Evolutionary conservation across 306 rosid genomes (phyloP), one percentile per base, ranked within the genome.

Genomic region (Trichosanthes cucumerina): DNA sequence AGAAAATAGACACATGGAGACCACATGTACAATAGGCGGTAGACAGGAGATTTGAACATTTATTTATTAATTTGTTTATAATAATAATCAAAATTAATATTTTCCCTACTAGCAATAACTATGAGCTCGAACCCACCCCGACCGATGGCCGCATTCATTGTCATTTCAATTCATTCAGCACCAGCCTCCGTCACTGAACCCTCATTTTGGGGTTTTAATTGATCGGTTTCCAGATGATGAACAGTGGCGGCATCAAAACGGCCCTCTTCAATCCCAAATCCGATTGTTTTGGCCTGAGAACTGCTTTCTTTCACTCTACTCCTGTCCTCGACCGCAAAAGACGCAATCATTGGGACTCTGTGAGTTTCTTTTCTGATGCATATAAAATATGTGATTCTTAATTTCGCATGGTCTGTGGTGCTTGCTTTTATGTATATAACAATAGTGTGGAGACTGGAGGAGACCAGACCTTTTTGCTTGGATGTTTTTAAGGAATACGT

Each of bases 221-320:
- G 11, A 8, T 74, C 18, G 16, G 10, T 52, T 73, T 74, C 43
- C 60, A 47, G 26, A 69, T 15, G 46, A 74, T 74, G 78, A 74
- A 50, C 57, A 12, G 85, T 84, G 65, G 85, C 81, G 81, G 84
- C 83, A 80, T 81, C 79, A 91, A 89, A 87, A 82, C 83, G 10
- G 87, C 88, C 4, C 74, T 88, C 16, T 34, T 73, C 19, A 85
- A 77, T 82, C 82, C 91, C 16, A 90, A 86, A 62, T 33, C 41
- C 50, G 81, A 81, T 47, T 80, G 72, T 83, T 34, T 82, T 63
- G 56, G 75, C 26, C 16, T 82, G 57, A 85, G 81, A 83, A 82
- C 84, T 60, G 88, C 91, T 46, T 80, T 90, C 73, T 93, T 93
- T 79, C 98, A 93, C 76, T 90, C 98, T 34, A 83, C 98, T 47